Evolutionary conservation across 441 rosid species (phyloP), one percentile per base, ranked within the genome.

Genomic region (Viola pubescens): DNA sequence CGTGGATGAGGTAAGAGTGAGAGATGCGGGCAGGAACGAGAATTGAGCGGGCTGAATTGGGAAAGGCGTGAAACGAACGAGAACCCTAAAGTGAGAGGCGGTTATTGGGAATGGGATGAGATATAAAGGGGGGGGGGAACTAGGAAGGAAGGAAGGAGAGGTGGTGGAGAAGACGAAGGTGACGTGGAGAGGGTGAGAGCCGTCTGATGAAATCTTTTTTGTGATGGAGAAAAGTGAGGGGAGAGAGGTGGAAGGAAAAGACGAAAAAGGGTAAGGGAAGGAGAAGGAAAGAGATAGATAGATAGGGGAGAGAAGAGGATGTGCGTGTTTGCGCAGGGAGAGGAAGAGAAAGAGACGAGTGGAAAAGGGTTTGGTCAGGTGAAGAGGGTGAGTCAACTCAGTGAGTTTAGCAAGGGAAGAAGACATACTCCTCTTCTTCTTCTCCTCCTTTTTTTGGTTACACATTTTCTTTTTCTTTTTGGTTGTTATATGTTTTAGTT

Each of bases 161-260:
- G 73, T 57, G 81, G 70, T 72, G 96, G 76, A 77, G 96, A 83
- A 80, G 96, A 82, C 92, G 96, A 77, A 64, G 88, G 65, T 79
- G 91, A 87, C 92, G 96, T 91, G 92, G 91, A 73, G 42, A 48
- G 52, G 71, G 44, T 9, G 67, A 51, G 83, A 75, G 70, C 88
- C 90, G 89, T 86, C 75, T 66, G 94, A 84, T 86, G 59, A 56
- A 55, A 16, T n/a, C 8, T 9, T 26, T 42, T 43, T 49, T 7
- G 55, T 11, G 56, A 58, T 44, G 48, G 39, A 53, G 65, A 58
- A 49, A 66, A 69, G 41, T 34, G 14, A 14, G 41, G 50, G 37
- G 10, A 58, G 42, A 7, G 40, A 34, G 61, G 34, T 49, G 48
- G 41, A 42, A 49, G 34, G 34, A 26, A 26, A 26, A 26, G 34